Evolutionary conservation across 1,284 basidiomycete genomes (phyloP), one percentile per base, ranked within the genome.

Genomic region (Xerocomus minutiporus): DNA sequence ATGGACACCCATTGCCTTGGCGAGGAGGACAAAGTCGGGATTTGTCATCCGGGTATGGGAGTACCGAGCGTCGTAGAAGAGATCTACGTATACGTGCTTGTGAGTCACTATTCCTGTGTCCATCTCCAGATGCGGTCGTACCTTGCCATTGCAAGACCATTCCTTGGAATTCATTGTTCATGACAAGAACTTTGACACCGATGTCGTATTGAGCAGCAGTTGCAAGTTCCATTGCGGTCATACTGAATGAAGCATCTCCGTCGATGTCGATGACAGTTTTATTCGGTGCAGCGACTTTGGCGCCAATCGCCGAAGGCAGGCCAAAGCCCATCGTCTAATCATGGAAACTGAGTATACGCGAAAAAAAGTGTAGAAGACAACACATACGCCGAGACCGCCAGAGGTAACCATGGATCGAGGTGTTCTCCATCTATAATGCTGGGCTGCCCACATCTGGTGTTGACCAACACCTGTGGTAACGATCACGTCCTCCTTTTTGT

Each of bases 71-170:
- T 95, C 90, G 73, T 98, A 98, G 80, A 98, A 98, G 13, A 98
- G 81, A 71, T 98, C 93, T 66, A n/a, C 17, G 59, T 3, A 32
- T 25, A 48, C n/a, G 41, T 3, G 31, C 36, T n/a, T 23, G 39
- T 60, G 12, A 55, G 51, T 29, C 47, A 49, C 7, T 13, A 25
- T 1, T 35, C 8, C n/a, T 7, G 34, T 48, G 3, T n/a, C 1
- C 5, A 15, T 25, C 17, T 32, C 11, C 31, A 25, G n/a, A n/a
- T 8, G 52, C 29, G 23, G 9, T 67, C 76, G 50, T 63, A 88
- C 88, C 90, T 80, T 98, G 96, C 96, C 96, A 98, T 76, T 99
- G 96, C 48, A 93, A 76, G 17, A 98, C 96, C 96, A 99, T 98
- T 52, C 96, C 96, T 72, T 96, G 92, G 81, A 93, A 95, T 70